Evolutionary conservation across 2,329 filamentous ascomycete genomes (phyloP), one percentile per base, ranked within the genome.

Genomic region (Fusarium caatingaense): DNA sequence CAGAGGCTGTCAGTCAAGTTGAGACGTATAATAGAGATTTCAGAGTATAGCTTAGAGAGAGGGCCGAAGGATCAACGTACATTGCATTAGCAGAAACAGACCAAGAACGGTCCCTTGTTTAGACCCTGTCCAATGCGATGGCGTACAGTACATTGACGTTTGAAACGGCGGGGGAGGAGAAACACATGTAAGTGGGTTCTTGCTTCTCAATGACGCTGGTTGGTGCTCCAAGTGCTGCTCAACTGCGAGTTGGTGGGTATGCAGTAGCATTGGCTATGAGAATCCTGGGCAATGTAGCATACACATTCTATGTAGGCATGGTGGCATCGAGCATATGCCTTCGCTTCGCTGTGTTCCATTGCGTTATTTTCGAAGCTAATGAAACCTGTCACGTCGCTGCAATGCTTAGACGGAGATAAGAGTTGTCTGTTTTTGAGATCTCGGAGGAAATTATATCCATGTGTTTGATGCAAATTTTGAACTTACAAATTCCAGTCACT

Each of bases 151-250:
- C 45, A 28, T 27, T 23, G 46, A 62, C 42, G 61, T 67, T 72
- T 73, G 68, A 73, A 73, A 69, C 68, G 62, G 65, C 45, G 65
- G 57, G 68, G 68, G 56, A 58, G 44, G 56, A 48, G 49, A 56
- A 64, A 64, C 41, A 42, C 27, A 34, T 34, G 28, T 23, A 25
- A 47, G 40, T 63, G 57, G 56, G 32, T 51, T 41, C 32, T 44
- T 44, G 21, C 16, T 41, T 60, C 28, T 59, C 28, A 37, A 62
- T 57, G 65, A 58, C 34, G 48, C 49, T 45, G 50, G 42, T 47
- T 37, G 47, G 34, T 65, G 62, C 42, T 54, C 27, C 32, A 48
- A 46, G 51, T 37, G 6, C 15, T 49, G 32, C 16, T 50, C 16
- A 50, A 34, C 23, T 65, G 59, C 56, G 51, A 58, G 56, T 25